These are phyloP conservation scores for Penicillium brevicompactum DNA, from an alignment of 2,329 filamentous ascomycete genomes.

Conservation along the genomic window DNA sequence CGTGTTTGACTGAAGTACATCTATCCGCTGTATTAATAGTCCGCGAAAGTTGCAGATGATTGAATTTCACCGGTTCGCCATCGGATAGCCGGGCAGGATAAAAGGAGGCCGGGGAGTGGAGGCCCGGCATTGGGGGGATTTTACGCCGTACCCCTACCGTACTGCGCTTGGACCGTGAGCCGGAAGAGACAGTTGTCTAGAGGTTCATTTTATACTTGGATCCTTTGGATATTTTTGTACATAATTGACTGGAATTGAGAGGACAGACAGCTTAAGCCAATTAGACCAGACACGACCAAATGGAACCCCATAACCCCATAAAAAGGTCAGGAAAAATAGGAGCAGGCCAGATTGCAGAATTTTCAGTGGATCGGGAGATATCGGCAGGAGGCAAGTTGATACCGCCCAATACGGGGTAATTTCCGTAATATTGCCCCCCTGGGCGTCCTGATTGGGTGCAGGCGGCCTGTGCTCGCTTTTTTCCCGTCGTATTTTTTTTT, in stretches of 20 bases:
- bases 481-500: slow-evolving; percentile 43
- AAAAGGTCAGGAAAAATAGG: not conserved
- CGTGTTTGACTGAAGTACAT: no score
- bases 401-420: slow-evolving; percentile 13
- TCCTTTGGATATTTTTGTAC: no score
- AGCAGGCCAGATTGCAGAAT: slow-evolving; percentile 17
- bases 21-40: no score
- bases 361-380: slow-evolving; percentile 39
- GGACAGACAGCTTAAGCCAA: not conserved
- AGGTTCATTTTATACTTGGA: no score
- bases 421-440: slow-evolving; percentile 10
- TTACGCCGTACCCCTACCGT: slow-evolving; percentile 24
- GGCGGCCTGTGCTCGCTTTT: slow-evolving; percentile 37
- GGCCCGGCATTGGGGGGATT: slow-evolving; percentile 22
- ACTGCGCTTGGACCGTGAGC: slow-evolving; percentile 24
- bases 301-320: not conserved
- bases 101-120: slow-evolving; percentile 29
- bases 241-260: no score
- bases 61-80: slow-evolving; percentile 14
- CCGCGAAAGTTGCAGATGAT: no score
- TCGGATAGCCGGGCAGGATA: slow-evolving; percentile 34
- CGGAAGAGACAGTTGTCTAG: slow-evolving; percentile 6
- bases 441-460: slow-evolving; percentile 28
- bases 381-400: slow-evolving; percentile 28
- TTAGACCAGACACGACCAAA: not conserved